phyloP scores from a whole-genome alignment of 768 basidiomycete genomes.

The Boletus bicolor region DNA sequence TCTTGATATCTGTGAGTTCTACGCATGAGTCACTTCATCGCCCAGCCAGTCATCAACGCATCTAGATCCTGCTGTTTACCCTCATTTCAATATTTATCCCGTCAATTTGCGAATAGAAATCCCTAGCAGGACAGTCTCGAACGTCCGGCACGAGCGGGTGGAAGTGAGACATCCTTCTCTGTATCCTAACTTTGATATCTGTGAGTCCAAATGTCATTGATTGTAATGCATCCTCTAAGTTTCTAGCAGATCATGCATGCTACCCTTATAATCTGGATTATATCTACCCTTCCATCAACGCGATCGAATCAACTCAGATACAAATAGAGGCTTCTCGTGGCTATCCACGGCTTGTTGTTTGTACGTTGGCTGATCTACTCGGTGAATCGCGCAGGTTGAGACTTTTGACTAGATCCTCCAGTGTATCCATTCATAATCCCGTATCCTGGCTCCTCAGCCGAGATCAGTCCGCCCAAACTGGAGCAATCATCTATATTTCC shows the following conservation, averaged over 20 bases:
- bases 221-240: not conserved
- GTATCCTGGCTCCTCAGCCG: constrained; percentile 10
- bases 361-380: constrained; percentile 24
- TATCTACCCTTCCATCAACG: constrained; percentile 32
- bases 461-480: constrained; percentile 5
- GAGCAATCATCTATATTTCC: not conserved
- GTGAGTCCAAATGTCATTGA: constrained; percentile 26
- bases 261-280: constrained; percentile 40
- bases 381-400: not conserved
- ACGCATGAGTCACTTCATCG: not conserved
- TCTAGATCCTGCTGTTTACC: constrained; percentile 41
- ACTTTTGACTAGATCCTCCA: constrained; percentile 17
- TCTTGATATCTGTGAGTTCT: constrained; percentile 21
- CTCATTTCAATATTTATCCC: constrained; percentile 43
- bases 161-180: constrained; percentile 7
- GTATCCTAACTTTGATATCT: constrained; percentile 30
- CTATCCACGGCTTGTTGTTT: constrained; percentile 39
- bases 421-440: constrained; percentile 22
- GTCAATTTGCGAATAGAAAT: constrained; percentile 2
- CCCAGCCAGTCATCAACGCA: constrained; percentile 9
- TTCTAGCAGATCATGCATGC: constrained; percentile 33
- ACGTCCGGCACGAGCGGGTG: not conserved
- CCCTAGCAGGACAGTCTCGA: not conserved
- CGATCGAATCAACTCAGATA: not conserved
- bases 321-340: constrained; percentile 9